Conservation (phyloP, 257 asterid genomes). For the Nicotiana tomentosiformis region DNA sequence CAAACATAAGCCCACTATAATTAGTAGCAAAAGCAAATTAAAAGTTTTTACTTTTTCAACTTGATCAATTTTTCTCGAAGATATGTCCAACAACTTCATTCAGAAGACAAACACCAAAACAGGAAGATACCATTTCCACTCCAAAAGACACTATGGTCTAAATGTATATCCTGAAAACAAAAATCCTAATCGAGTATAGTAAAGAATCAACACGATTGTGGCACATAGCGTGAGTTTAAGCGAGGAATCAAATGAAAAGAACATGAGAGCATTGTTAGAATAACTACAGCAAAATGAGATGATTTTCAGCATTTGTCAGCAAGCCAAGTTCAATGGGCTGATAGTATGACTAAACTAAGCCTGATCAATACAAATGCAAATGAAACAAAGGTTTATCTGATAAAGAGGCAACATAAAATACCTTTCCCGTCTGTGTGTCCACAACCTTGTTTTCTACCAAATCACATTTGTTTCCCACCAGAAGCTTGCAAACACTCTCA, state of each 20-base stretch:
- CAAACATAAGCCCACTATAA: neutral
- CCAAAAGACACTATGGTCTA: neutral
- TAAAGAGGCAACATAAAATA: slow-evolving; percentile 9
- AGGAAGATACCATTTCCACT: neutral
- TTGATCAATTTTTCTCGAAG: neutral
- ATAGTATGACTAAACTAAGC: neutral
- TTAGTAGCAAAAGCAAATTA: neutral
- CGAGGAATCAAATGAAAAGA: neutral
- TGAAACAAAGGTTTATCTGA: neutral
- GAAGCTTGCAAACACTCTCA: slow-evolving; percentile 95
- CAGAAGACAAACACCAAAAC: neutral
- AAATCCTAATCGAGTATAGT: neutral
- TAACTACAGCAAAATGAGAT: neutral
- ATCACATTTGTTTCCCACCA: slow-evolving; percentile 97
- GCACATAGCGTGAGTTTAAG: neutral
- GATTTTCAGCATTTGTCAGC: neutral
- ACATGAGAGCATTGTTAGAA: neutral
- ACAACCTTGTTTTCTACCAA: slow-evolving; percentile 84
- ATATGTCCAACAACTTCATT: neutral
- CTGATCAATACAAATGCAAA: neutral
- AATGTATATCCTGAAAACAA: neutral
- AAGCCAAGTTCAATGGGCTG: neutral
- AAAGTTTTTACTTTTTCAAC: neutral
- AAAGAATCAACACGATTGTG: neutral
- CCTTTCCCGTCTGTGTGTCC: slow-evolving; percentile 83